Evolutionary conservation across 495 filamentous ascomycete genomes (phyloP), one percentile per base, ranked within the genome.

Genomic region (Podospora comata): DNA sequence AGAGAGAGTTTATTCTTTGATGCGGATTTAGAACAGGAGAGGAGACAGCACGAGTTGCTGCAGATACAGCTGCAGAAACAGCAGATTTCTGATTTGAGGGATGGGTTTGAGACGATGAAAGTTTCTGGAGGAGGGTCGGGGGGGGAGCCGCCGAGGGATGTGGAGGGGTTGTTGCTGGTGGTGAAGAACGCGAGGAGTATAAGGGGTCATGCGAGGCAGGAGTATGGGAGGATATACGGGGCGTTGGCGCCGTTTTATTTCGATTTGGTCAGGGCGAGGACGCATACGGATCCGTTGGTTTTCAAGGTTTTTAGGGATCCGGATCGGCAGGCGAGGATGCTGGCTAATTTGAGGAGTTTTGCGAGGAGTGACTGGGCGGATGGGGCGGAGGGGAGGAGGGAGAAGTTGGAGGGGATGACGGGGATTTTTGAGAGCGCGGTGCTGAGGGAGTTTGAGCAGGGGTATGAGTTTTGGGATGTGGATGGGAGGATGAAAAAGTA

Each of bases 371-470:
- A 98, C 75, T 89, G 85, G 75, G 82, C 91, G 7, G 78, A 89
- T 64, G 94, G 91, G 5, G 95, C 90, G 86, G 75, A 80, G 65
- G 81, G 88, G 69, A 80, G 95, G 20, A 83, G 90, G 67, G 86
- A 88, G 65, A 89, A 89, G 70, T 78, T 99, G 30, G 83, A 87
- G 20, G 80, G 80, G n/a, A 92, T 95, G 82, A 84, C 90, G 57
- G 85, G 85, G 28, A 90, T 94, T 71, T 98, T 99, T 72, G 94
- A 98, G 78, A 93, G 89, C 65, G 92, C 93, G 3, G 94, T 94
- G 7, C 79, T 96, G 63, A 85, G 90, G 63, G 94, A 98, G 77
- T 98, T 98, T 73, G 91, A 96, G 76, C 90, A 91, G 70, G 96
- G 91, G 4, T 93, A 93, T 69, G 92, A 96, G 76, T 87, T 87